These are phyloP conservation scores for Coniophora puteana DNA, from an alignment of 1,284 basidiomycete genomes.

Conservation along the genomic window DNA sequence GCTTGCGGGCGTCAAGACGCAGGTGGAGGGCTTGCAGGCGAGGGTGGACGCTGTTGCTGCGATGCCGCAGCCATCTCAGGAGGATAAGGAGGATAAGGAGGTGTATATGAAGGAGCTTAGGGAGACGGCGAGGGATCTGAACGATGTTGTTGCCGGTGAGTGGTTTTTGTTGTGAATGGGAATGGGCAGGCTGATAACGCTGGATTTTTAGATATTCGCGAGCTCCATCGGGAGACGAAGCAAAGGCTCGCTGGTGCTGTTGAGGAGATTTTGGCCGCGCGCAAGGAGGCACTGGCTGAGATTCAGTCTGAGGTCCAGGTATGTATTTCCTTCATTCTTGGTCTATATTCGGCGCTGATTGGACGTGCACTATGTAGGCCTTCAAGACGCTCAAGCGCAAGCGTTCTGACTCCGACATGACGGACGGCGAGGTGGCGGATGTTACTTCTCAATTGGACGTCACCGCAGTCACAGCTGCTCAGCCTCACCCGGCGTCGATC, in stretches of 20 bases:
- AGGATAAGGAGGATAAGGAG: conserved; percentile 10
- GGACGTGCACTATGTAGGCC: conserved; percentile 12
- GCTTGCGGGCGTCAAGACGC: conserved; percentile 34
- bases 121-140: conserved; percentile 24
- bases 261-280: conserved; percentile 23
- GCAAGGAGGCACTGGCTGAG: conserved; percentile 24
- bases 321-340: background rate
- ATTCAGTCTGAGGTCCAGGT: conserved; percentile 20
- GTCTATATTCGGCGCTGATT: conserved; percentile 6
- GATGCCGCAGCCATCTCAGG: too few species aligned
- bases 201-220: conserved; percentile 27
- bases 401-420: conserved; percentile 16
- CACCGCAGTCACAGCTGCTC: conserved; percentile 16
- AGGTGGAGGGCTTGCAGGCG: conserved; percentile 34
- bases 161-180: background rate
- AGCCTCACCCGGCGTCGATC: background rate
- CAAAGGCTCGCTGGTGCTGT: conserved; percentile 29
- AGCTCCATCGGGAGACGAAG: conserved; percentile 28
- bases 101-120: conserved; percentile 21
- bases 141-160: conserved; percentile 27
- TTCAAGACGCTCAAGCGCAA: conserved; percentile 23
- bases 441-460: conserved; percentile 2
- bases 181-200: conserved; percentile 9
- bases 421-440: background rate
- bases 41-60: conserved; percentile 26